phyloP scores from a whole-genome alignment of 1,139 yeast genomes.

The Entelexis sorbosivorans region DNA sequence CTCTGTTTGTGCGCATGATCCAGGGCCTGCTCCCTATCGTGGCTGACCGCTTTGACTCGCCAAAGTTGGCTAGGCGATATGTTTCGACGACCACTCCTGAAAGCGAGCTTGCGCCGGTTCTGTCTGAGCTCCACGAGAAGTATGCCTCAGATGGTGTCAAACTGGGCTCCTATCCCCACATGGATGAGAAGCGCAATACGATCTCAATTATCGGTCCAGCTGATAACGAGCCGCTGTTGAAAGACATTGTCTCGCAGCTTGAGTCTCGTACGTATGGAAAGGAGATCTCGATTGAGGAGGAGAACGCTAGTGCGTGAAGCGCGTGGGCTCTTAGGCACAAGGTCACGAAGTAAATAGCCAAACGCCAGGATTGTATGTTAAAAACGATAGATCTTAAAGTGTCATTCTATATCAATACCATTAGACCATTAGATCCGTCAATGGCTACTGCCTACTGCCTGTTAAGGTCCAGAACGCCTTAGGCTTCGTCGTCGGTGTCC shows the following conservation, averaged over 20 bases:
- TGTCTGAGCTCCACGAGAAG: constrained; percentile 42
- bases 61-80: constrained; percentile 40
- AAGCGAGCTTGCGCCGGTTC: constrained; percentile 55
- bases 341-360: no score
- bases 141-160: constrained; percentile 43
- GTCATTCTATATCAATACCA: background rate
- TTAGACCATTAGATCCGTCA: background rate
- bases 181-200: constrained; percentile 50
- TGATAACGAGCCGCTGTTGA: constrained; percentile 32
- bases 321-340: no score
- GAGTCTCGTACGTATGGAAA: constrained; percentile 41
- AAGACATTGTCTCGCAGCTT: constrained; percentile 40
- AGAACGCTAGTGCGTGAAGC: constrained; percentile 29
- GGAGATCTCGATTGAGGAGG: constrained; percentile 47
- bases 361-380: no score
- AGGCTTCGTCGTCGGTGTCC: constrained; percentile 76
- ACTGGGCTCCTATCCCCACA: constrained; percentile 78
- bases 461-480: no score
- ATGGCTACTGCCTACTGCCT: no score
- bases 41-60: constrained; percentile 28
- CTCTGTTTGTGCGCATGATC: constrained; percentile 49
- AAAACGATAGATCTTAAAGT: background rate
- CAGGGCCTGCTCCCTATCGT: constrained; percentile 33
- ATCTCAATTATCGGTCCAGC: constrained; percentile 58
- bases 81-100: constrained; percentile 55